Percentiles rank a stretch among this genome's conserved stretches.
These are phyloP conservation scores for Hamamelis virginiana DNA, from an alignment of 164 flowering plant genomes.

Conservation along the genomic window DNA sequence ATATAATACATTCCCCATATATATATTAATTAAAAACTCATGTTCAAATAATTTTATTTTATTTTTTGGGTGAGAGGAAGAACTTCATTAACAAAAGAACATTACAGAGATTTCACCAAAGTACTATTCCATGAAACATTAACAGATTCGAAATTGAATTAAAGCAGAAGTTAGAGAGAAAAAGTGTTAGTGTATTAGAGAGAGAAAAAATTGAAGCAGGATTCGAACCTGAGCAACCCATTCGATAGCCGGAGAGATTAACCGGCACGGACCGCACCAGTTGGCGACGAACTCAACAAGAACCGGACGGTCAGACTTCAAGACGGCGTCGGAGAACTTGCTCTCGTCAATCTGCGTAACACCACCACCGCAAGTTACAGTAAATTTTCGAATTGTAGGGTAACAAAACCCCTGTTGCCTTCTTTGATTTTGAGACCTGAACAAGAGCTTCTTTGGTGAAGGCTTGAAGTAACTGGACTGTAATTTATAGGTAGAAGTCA, in stretches of 20 bases:
- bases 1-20: too few relatives aligned
- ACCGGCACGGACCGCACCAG: conserved; percentile 93
- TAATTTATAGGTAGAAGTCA: not conserved
- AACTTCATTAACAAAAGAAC: too few relatives aligned
- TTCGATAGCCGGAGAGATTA: conserved; percentile 64
- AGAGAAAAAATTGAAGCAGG: not conserved
- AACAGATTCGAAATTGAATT: too few relatives aligned
- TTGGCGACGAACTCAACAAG: conserved; percentile 84
- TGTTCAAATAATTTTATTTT: too few relatives aligned
- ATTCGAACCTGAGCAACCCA: conserved; percentile 58
- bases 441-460: not conserved
- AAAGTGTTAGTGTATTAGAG: too few relatives aligned
- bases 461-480: not conserved
- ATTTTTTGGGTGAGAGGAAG: too few relatives aligned
- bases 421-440: not conserved
- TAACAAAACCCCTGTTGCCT: too few relatives aligned
- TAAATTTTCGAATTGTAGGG: not conserved
- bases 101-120: too few relatives aligned
- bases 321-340: conserved; percentile 53
- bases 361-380: conserved; percentile 20
- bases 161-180: too few relatives aligned
- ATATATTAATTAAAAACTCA: too few relatives aligned
- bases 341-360: conserved; percentile 46
- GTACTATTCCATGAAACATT: too few relatives aligned
- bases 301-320: conserved; percentile 67